These are phyloP conservation scores for Prillingera fragicola DNA, from an alignment of 1,284 basidiomycete species.

Conservation along the genomic window DNA sequence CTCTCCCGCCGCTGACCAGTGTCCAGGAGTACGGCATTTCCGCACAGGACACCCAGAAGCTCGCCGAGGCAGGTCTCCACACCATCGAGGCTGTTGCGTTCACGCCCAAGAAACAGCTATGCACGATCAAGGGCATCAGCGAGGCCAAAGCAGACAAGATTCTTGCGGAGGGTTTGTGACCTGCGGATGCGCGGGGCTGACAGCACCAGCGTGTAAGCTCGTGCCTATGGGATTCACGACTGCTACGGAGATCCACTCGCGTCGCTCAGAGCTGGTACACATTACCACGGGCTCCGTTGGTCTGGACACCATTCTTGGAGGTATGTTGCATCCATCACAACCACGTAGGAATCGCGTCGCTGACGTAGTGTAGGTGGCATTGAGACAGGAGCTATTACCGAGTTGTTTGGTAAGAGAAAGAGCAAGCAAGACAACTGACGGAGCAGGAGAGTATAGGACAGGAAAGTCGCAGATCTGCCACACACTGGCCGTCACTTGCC, in stretches of 20 bases:
- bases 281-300: slow-evolving; percentile 97
- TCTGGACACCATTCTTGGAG: slow-evolving; percentile 90
- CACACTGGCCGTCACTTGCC: slow-evolving; percentile 95
- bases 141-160: slow-evolving; percentile 98
- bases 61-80: slow-evolving; percentile 84
- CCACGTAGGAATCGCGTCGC: not conserved
- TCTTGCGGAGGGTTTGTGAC: slow-evolving; percentile 70
- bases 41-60: slow-evolving; percentile 89
- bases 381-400: slow-evolving; percentile 97
- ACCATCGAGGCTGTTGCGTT: slow-evolving; percentile 96
- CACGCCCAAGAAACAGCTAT: slow-evolving; percentile 89
- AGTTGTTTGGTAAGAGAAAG: slow-evolving; percentile 68
- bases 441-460: slow-evolving; percentile 76
- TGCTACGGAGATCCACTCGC: slow-evolving; percentile 92
- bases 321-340: slow-evolving; percentile 50
- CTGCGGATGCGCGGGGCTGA: not conserved
- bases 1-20: not conserved
- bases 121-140: slow-evolving; percentile 93
- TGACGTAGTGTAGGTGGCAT: slow-evolving; percentile 64
- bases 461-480: slow-evolving; percentile 99
- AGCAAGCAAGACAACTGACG: not conserved
- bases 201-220: slow-evolving; percentile 77
- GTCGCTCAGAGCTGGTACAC: slow-evolving; percentile 91
- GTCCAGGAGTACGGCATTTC: slow-evolving; percentile 77
- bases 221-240: slow-evolving; percentile 98